Percentiles rank a stretch among this genome's conserved stretches.
Evolutionary conservation across 176 grass and related monocot genomes (phyloP).

Genomic region (Ensete ventricosum): DNA sequence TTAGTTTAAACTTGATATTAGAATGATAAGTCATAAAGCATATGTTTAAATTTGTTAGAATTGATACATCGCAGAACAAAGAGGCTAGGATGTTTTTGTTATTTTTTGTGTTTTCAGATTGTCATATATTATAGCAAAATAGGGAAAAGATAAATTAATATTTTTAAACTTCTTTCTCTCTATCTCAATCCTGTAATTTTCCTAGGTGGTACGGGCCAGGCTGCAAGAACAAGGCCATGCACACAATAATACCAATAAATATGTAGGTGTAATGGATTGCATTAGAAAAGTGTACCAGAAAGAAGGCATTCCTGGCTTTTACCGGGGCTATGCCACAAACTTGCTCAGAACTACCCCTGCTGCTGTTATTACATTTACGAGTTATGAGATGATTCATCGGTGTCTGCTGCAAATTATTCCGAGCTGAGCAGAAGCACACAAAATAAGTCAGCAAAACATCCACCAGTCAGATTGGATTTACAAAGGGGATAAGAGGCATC

Average conservation of each 20-base stretch:
- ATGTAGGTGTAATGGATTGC: conserved; percentile 53
- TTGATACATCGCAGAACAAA: too few species aligned
- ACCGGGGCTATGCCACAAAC: conserved; percentile 71
- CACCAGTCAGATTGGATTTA: background rate
- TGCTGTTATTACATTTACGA: conserved; percentile 77
- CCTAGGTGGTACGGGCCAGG: conserved; percentile 65
- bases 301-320: conserved; percentile 65
- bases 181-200: background rate
- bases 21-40: too few species aligned
- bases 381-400: conserved; percentile 76
- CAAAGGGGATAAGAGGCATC: background rate
- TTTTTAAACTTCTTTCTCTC: background rate
- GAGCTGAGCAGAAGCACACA: background rate
- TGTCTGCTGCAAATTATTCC: conserved; percentile 41
- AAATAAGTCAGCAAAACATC: background rate
- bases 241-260: conserved; percentile 30
- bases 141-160: too few species aligned
- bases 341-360: conserved; percentile 75
- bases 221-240: conserved; percentile 70
- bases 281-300: conserved; percentile 51
- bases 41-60: too few species aligned
- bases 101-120: too few species aligned
- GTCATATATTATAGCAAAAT: too few species aligned
- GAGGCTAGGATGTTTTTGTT: too few species aligned
- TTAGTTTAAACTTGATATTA: too few species aligned